These are phyloP conservation scores for Hygrophila difformis DNA, from an alignment of 257 asterid species.

Conservation along the genomic window DNA sequence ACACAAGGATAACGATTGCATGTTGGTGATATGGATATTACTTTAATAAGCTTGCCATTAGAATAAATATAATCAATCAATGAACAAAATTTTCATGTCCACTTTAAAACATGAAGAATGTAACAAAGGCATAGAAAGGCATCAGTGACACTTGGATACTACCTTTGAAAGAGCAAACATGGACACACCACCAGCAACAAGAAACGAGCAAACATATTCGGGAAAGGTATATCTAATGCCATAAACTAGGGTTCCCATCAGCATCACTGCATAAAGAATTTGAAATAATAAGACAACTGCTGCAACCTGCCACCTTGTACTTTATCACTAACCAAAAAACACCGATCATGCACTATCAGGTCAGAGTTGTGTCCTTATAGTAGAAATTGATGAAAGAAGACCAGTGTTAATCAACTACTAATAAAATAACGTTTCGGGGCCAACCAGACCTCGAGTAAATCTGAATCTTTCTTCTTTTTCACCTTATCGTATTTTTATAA, in stretches of 20 bases:
- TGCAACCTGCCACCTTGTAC: not conserved
- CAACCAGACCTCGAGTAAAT: no score
- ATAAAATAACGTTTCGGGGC: no score
- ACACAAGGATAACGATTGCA: not conserved
- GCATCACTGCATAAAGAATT: conserved; percentile 66
- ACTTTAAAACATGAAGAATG: not conserved
- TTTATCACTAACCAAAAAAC: not conserved
- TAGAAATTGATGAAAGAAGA: no score
- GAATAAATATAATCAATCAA: not conserved
- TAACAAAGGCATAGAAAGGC: not conserved
- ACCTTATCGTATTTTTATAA: no score
- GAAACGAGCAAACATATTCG: conserved; percentile 82
- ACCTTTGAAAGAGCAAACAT: conserved; percentile 88
- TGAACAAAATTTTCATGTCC: not conserved
- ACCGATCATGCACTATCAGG: no score
- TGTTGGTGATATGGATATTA: not conserved
- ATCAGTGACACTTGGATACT: conserved; percentile 4
- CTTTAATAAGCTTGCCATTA: not conserved
- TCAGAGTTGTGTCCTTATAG: no score
- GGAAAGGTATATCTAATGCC: conserved; percentile 85
- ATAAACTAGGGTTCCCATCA: conserved; percentile 90
- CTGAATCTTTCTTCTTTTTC: no score
- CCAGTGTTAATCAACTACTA: no score
- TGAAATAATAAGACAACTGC: not conserved
- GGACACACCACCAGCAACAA: conserved; percentile 98